These are phyloP conservation scores for Chlorophyllum brunneum DNA, from an alignment of 768 basidiomycete species.

Conservation along the genomic window DNA sequence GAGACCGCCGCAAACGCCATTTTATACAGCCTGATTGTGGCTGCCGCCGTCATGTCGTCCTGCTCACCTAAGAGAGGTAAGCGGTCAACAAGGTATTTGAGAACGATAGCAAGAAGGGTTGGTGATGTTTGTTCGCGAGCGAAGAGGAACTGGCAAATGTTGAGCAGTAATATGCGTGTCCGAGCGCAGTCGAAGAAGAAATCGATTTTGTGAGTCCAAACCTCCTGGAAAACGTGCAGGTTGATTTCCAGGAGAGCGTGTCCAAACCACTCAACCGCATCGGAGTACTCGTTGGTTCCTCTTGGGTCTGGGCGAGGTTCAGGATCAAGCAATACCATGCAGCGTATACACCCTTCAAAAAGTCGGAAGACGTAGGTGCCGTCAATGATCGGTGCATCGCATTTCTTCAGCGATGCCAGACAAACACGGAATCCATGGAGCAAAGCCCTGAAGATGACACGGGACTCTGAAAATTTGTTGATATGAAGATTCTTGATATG, in stretches of 20 bases:
- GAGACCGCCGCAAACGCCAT: slow-evolving; percentile 90
- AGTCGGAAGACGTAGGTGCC: slow-evolving; percentile 84
- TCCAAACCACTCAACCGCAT: slow-evolving; percentile 83
- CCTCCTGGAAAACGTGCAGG: slow-evolving; percentile 90
- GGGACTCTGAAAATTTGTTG: slow-evolving; percentile 56
- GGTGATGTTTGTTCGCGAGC: slow-evolving; percentile 72
- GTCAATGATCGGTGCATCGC: slow-evolving; percentile 75
- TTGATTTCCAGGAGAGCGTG: slow-evolving; percentile 79
- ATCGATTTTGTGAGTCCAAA: slow-evolving; percentile 90
- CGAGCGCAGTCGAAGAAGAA: slow-evolving; percentile 83
- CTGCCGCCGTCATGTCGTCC: slow-evolving; percentile 75
- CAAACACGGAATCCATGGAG: slow-evolving; percentile 85
- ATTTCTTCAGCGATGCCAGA: slow-evolving; percentile 71
- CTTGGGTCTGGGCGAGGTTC: slow-evolving; percentile 39
- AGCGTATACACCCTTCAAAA: slow-evolving; percentile 80
- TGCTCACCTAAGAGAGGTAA: slow-evolving; percentile 83
- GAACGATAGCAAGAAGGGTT: slow-evolving; percentile 82
- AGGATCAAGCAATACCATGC: slow-evolving; percentile 79
- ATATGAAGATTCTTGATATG: slow-evolving; percentile 6
- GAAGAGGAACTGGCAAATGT: slow-evolving; percentile 83
- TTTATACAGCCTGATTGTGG: slow-evolving; percentile 91
- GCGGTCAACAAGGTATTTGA: slow-evolving; percentile 79
- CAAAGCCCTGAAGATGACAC: slow-evolving; percentile 82
- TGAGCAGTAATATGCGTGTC: slow-evolving; percentile 74
- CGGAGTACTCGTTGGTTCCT: slow-evolving; percentile 51